Evolutionary conservation across 192 early-diverging fungal genomes (phyloP), one percentile per base, ranked within the genome.

Genomic region (Coemansia sp.): DNA sequence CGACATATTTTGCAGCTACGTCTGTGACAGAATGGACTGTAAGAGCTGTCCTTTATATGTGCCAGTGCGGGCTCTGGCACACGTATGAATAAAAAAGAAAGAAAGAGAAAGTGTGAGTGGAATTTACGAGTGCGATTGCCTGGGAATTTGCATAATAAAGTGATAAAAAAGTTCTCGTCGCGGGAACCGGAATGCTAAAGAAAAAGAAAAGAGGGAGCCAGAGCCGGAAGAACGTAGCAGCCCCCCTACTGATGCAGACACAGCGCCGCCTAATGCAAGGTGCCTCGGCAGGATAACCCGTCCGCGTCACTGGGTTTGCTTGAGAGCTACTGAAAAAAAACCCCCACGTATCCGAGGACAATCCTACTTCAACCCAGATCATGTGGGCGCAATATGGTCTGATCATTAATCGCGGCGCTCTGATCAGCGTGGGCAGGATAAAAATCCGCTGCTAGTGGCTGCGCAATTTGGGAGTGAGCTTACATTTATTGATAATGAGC

Each of bases 381-480:
- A 51, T 26, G 48, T 51, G 48, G 11, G 13, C 10, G 4, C 13
- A 9, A 26, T 6, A 28, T 24, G 23, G 48, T 26, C 24, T 51
- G 23, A 51, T 51, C 48, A 51, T 23, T n/a, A 6, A n/a, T 42
- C 31, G 31, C 31, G 31, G 40, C 40, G 13, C 40, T 42, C 16
- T 42, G 43, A 45, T 45, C 43, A 45, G 18, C 18, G 11, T 13
- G 9, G 9, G 26, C 51, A n/a, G 51, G 51, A 55, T 55, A 33
- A 33, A 33, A 24, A 26, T 14, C 31, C 2, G 43, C 43, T 55
- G 14, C 5, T 31, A 7, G 11, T 55, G 51, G 51, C 51, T 55
- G 51, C 51, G 51, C 51, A 55, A 55, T 55, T 55, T 55, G 28
- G n/a, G n/a, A n/a, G n/a, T n/a, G n/a, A n/a, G n/a, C n/a, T n/a